Evolutionary conservation across 352 stramenopile species (phyloP).

Genomic region (Albugo candida): DNA sequence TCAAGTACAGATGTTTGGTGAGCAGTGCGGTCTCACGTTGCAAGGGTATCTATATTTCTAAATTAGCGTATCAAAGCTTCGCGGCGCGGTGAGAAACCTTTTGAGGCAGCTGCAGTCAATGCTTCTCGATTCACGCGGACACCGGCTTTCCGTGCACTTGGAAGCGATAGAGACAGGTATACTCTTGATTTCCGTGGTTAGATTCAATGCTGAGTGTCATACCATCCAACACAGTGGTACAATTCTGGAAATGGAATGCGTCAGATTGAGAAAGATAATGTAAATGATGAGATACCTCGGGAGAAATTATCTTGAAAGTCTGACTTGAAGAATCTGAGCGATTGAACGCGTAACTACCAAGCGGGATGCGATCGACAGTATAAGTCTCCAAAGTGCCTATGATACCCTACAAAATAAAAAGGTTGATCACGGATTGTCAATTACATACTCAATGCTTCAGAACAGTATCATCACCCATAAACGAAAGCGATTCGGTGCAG

Average conservation of each 20-base stretch:
- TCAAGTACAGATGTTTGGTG: too few relatives aligned
- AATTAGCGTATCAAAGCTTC: too few relatives aligned
- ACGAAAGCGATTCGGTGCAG: constrained; percentile 38
- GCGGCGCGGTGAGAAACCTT: too few relatives aligned
- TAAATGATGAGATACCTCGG: constrained; percentile 15
- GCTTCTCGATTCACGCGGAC: neutral
- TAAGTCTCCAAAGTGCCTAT: constrained; percentile 9
- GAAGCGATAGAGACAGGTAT: constrained; percentile 82
- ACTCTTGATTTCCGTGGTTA: constrained; percentile 73
- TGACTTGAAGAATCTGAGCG: constrained; percentile 30
- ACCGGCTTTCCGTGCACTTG: constrained; percentile 35
- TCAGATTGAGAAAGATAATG: neutral
- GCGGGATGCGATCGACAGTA: constrained; percentile 25
- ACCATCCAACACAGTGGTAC: constrained; percentile 31
- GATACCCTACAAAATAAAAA: constrained; percentile 16
- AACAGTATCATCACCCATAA: constrained; percentile 19
- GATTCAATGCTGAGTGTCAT: constrained; percentile 56
- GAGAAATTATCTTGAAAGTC: constrained; percentile 34
- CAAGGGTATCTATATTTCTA: too few relatives aligned
- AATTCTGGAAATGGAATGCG: constrained; percentile 11
- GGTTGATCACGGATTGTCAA: neutral
- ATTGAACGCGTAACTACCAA: constrained; percentile 59
- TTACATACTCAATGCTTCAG: neutral
- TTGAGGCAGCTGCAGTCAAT: too few relatives aligned
- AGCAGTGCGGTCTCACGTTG: too few relatives aligned